These are phyloP conservation scores for Limnomonas spitsbergensis DNA, from an alignment of 139 green algal species.

Conservation along the genomic window DNA sequence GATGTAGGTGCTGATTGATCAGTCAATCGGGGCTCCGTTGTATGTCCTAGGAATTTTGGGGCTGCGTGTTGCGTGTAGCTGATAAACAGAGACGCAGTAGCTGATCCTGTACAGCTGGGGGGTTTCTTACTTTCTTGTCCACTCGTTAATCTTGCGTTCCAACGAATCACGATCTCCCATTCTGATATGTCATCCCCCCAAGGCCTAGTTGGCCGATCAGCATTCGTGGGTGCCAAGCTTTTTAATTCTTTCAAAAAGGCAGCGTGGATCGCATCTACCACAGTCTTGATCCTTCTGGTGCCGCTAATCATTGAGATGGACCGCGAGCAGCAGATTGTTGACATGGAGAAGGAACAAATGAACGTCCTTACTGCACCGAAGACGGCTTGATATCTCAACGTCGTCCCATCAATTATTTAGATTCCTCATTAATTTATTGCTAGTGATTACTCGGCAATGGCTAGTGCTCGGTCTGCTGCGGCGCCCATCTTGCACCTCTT, in stretches of 20 bases:
- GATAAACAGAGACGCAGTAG: too few species aligned
- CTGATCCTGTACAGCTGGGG: too few species aligned
- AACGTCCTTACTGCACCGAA: slow-evolving; percentile 45
- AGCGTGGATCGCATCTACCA: slow-evolving; percentile 85
- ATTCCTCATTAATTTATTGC: background rate
- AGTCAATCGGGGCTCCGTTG: too few species aligned
- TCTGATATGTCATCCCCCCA: background rate
- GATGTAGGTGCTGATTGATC: too few species aligned
- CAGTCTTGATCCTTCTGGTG: slow-evolving; percentile 83
- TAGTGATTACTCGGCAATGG: background rate
- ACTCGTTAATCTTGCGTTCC: too few species aligned
- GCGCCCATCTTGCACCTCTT: slow-evolving; percentile 42
- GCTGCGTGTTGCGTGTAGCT: too few species aligned
- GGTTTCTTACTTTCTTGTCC: too few species aligned
- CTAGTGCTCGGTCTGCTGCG: slow-evolving; percentile 8
- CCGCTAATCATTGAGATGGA: slow-evolving; percentile 98
- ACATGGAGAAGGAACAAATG: slow-evolving; percentile 80
- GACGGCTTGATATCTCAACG: background rate
- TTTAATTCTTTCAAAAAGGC: slow-evolving; percentile 80
- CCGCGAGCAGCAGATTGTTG: slow-evolving; percentile 82
- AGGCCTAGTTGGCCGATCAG: background rate
- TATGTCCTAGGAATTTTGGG: too few species aligned
- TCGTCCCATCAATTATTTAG: background rate
- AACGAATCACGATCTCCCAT: too few species aligned
- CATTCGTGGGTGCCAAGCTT: slow-evolving; percentile 45